Evolutionary conservation across 768 basidiomycete genomes (phyloP).

Genomic region (Macrolepiota fuliginosa): DNA sequence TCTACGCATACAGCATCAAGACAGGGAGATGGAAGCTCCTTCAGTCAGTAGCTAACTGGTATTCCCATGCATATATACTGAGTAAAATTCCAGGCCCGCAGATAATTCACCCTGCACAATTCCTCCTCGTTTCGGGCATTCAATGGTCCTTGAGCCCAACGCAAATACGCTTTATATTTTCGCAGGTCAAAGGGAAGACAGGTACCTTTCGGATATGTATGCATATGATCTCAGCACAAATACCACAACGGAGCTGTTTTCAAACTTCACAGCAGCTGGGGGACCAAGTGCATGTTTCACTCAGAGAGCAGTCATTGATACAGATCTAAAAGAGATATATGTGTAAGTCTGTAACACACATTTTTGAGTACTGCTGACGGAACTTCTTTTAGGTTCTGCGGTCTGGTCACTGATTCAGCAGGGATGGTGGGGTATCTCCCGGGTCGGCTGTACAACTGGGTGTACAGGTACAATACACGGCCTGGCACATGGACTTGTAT

Average conservation of each 20-base stretch:
- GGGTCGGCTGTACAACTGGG: slow-evolving; percentile 59
- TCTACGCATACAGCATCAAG: slow-evolving; percentile 71
- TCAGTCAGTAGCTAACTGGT: slow-evolving; percentile 44
- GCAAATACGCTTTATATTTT: slow-evolving; percentile 66
- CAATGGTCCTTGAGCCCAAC: slow-evolving; percentile 72
- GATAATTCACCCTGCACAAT: slow-evolving; percentile 39
- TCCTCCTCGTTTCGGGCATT: slow-evolving; percentile 70
- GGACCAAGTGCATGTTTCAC: slow-evolving; percentile 75
- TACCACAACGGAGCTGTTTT: slow-evolving; percentile 57
- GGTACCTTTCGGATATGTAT: slow-evolving; percentile 75
- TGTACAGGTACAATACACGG: slow-evolving; percentile 57
- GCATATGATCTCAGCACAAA: slow-evolving; percentile 61
- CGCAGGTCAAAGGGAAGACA: slow-evolving; percentile 68
- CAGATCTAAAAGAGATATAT: slow-evolving; percentile 63
- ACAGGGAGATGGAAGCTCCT: slow-evolving; percentile 65
- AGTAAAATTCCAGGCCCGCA: slow-evolving; percentile 19
- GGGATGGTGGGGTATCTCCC: slow-evolving; percentile 35
- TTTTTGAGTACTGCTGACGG: not conserved
- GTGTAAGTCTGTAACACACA: slow-evolving; percentile 44
- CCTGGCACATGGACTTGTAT: slow-evolving; percentile 70
- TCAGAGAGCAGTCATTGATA: slow-evolving; percentile 70
- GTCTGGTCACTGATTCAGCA: slow-evolving; percentile 45
- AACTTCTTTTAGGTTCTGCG: slow-evolving; percentile 50
- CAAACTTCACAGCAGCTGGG: slow-evolving; percentile 57
- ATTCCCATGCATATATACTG: slow-evolving; percentile 7